Percentiles rank a stretch among this genome's conserved stretches.
Evolutionary conservation across 176 grass and related monocot species (phyloP).

Genomic region (Lolium multiflorum): DNA sequence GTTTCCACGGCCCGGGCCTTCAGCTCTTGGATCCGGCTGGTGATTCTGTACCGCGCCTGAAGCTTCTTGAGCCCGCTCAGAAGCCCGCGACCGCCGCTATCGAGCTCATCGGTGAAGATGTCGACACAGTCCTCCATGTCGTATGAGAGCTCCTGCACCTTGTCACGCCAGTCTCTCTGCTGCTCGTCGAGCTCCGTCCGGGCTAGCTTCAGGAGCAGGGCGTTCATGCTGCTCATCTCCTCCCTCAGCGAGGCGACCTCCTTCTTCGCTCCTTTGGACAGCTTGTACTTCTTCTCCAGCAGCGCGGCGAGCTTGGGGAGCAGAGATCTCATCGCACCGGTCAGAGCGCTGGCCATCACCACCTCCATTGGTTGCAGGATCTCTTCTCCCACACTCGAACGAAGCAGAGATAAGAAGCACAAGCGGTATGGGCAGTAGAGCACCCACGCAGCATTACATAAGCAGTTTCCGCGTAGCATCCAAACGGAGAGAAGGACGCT

Average conservation of each 20-base stretch:
- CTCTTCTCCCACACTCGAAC: too few species aligned
- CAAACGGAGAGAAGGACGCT: background rate
- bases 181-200: background rate
- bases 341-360: background rate
- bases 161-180: background rate
- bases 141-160: slow-evolving; percentile 35
- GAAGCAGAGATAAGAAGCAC: too few species aligned
- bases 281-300: slow-evolving; percentile 6
- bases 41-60: background rate
- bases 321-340: background rate
- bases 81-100: background rate
- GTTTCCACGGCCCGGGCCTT: background rate
- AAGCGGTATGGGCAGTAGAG: background rate
- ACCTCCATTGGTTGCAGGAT: slow-evolving; percentile 8
- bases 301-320: slow-evolving; percentile 24
- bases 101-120: background rate
- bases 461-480: too few species aligned
- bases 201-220: background rate
- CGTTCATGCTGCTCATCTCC: slow-evolving; percentile 40
- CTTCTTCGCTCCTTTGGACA: background rate
- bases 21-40: background rate
- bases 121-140: slow-evolving; percentile 39
- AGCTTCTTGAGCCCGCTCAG: background rate
- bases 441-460: background rate
- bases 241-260: background rate